phyloP scores from a whole-genome alignment of 345 rosid species.

The Linum usitatissimum region DNA sequence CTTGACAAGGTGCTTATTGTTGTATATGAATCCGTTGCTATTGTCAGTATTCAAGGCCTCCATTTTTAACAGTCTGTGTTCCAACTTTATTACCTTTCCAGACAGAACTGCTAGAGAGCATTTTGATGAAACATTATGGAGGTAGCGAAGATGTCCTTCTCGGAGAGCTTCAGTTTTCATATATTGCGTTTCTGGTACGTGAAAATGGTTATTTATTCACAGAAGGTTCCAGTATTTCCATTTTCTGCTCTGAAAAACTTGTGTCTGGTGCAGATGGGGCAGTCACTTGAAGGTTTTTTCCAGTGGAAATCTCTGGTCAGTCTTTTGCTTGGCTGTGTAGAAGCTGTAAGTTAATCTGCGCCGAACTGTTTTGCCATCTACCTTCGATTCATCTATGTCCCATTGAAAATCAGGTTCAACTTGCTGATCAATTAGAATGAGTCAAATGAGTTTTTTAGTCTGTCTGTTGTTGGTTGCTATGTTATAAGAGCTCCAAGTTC shows the following conservation, averaged over 20 bases:
- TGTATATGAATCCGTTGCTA: slow-evolving; percentile 4
- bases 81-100: slow-evolving; percentile 17
- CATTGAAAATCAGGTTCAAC: too few relatives aligned
- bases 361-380: not conserved
- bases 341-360: slow-evolving; percentile 51
- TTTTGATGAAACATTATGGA: slow-evolving; percentile 49
- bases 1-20: slow-evolving; percentile 63
- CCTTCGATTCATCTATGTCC: too few relatives aligned
- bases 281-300: slow-evolving; percentile 77
- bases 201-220: not conserved
- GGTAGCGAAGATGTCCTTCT: slow-evolving; percentile 70
- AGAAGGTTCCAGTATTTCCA: slow-evolving; percentile 5
- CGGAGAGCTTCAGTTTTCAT: slow-evolving; percentile 88
- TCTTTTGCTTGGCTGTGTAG: slow-evolving; percentile 72
- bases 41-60: not conserved
- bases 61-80: slow-evolving; percentile 9
- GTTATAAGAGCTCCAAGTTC: too few relatives aligned
- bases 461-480: too few relatives aligned
- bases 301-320: slow-evolving; percentile 92
- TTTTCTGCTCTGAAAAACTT: slow-evolving; percentile 5
- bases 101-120: slow-evolving; percentile 58
- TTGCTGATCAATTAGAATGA: too few relatives aligned
- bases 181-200: slow-evolving; percentile 77
- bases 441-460: too few relatives aligned
- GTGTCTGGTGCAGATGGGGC: slow-evolving; percentile 76